phyloP scores from a whole-genome alignment of 352 stramenopile genomes.

The Phytophthora europaea region DNA sequence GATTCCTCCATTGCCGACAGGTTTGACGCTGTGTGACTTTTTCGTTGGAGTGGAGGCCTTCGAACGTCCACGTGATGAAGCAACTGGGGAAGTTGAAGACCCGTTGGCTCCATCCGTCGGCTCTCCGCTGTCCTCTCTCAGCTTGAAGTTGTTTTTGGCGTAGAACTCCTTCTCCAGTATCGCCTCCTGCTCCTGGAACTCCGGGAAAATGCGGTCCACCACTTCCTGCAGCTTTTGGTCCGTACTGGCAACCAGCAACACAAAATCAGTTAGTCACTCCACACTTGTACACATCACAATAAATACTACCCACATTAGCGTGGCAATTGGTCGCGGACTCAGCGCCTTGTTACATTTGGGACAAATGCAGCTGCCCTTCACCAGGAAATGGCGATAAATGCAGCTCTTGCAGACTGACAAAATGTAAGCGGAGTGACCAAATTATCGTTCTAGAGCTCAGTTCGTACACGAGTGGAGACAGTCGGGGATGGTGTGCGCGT shows the following conservation, averaged over 20 bases:
- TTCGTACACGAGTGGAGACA: conserved; percentile 84
- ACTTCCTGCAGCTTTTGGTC: conserved; percentile 82
- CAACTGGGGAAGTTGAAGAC: conserved; percentile 13
- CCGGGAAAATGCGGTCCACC: conserved; percentile 80
- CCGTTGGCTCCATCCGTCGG: conserved; percentile 8
- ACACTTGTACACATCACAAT: not conserved
- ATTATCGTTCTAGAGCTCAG: not conserved
- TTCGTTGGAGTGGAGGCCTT: conserved; percentile 20
- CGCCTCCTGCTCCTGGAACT: conserved; percentile 63
- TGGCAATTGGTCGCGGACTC: conserved; percentile 64
- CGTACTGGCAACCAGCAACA: conserved; percentile 43
- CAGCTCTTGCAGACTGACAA: conserved; percentile 86
- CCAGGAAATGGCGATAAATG: conserved; percentile 82
- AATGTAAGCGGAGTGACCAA: conserved; percentile 2
- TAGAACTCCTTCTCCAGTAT: conserved; percentile 73
- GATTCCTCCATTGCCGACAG: conserved; percentile 8
- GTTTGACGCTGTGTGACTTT: conserved; percentile 7
- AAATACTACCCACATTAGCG: conserved; percentile 59
- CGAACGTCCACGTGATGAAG: conserved; percentile 12
- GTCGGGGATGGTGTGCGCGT: conserved; percentile 86
- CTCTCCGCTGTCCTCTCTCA: conserved; percentile 42
- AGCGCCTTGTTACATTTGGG: conserved; percentile 70
- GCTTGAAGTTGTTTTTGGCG: conserved; percentile 61
- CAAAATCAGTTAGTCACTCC: not conserved
- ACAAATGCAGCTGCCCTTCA: conserved; percentile 66